Evolutionary conservation across 805 yeast species (phyloP), one percentile per base, ranked within the genome.

Genomic region (Ogataea kodamae): DNA sequence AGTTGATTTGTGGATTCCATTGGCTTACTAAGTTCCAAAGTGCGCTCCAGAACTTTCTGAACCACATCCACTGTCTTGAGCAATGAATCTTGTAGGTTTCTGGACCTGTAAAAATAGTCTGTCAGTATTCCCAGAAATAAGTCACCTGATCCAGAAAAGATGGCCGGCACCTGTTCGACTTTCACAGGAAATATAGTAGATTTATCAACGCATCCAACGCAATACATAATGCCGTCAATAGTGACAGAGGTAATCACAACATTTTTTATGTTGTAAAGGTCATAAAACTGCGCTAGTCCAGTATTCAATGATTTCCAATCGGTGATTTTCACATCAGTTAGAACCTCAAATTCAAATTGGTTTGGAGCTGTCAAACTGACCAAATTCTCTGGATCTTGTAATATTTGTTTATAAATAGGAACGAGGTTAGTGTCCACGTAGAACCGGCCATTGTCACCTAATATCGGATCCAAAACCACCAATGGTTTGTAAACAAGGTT

Each of bases 391-490:
- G 71, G 72, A 4, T 59, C 51, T 9, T 37, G 34, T 21, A 81
- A 52, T n/a, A 79, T 59, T 9, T 63, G 42, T 45, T 65, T 62
- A 50, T 80, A 81, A 2, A 68, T 55, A 0, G 74, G 74, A 0
- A 81, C 62, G 16, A 79, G 68, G 9, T 62, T 69, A 34, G 68
- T 70, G 38, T 70, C 69, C 1, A 90, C 96, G 54, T 90, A 90
- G 3, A 88, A 58, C 37, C 65, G 70, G 1, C 96, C 96, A 48
- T 86, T 81, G 53, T 90, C 97, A 9, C 97, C 97, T 55, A 90
- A 61, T 1, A 90, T 92, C 1, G 97, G 97, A 55, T 90, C 97
- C 30, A 90, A 55, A 4, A 89, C 68, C 78, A 90, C 77, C 11
- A 72, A 58, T 0, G 72, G 62, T 2, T 37, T 28, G 21, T 39